Percentiles rank a stretch among this genome's conserved stretches.
These are phyloP conservation scores for Didymosphaeria variabile DNA, from an alignment of 2,329 filamentous ascomycete genomes.

Conservation along the genomic window DNA sequence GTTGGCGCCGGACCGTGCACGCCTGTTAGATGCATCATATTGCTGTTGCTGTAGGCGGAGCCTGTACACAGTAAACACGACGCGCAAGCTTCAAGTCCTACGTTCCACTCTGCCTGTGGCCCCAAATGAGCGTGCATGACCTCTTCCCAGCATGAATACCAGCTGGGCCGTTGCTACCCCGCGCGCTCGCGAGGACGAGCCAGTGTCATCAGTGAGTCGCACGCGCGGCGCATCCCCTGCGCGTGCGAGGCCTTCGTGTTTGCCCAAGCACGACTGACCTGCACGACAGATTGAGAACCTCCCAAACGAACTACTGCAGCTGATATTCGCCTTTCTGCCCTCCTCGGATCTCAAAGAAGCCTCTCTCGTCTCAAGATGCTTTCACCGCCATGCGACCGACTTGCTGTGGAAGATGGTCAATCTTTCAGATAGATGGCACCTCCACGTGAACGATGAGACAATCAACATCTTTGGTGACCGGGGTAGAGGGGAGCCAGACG, in stretches of 20 bases:
- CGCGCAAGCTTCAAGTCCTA: neutral
- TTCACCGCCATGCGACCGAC: slow-evolving; percentile 48
- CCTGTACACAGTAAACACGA: slow-evolving; percentile 3
- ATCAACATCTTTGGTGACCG: slow-evolving; percentile 26
- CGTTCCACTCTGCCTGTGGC: neutral
- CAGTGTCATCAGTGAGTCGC: neutral
- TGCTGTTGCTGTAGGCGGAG: neutral
- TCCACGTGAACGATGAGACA: slow-evolving; percentile 28
- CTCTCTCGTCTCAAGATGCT: slow-evolving; percentile 47
- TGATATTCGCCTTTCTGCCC: slow-evolving; percentile 49
- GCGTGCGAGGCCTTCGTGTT: neutral
- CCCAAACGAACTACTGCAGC: slow-evolving; percentile 54
- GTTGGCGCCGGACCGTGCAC: neutral
- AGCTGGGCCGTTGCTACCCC: neutral
- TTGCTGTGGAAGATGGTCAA: slow-evolving; percentile 54
- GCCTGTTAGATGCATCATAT: slow-evolving; percentile 6
- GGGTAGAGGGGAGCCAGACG: slow-evolving; percentile 31
- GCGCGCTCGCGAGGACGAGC: neutral
- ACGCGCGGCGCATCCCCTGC: neutral
- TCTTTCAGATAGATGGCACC: slow-evolving; percentile 51
- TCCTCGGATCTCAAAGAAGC: slow-evolving; percentile 40
- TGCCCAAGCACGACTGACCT: slow-evolving; percentile 12
- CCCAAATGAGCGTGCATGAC: neutral
- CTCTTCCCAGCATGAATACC: neutral
- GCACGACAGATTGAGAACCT: slow-evolving; percentile 41